Evolutionary conservation across 2,329 filamentous ascomycete species (phyloP).

Genomic region (Fusarium humuli): DNA sequence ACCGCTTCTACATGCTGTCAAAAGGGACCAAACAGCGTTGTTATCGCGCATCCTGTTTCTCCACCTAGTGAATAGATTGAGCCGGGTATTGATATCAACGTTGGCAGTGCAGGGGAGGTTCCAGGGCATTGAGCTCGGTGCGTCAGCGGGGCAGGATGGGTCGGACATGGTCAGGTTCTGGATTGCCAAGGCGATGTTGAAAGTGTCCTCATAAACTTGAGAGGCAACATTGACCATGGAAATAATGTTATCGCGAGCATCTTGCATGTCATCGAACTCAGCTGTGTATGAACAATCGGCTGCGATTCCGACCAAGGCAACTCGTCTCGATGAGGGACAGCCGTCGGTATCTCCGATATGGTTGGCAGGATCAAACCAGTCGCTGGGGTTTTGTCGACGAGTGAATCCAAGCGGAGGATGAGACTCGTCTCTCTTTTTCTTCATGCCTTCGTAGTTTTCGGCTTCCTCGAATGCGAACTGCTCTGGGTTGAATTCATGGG

Average conservation of each 20-base stretch:
- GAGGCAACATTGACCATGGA: conserved; percentile 86
- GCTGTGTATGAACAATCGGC: conserved; percentile 87
- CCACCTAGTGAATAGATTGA: conserved; percentile 87
- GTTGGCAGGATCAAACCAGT: conserved; percentile 3
- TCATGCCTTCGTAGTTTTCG: background rate
- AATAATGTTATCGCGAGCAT: conserved; percentile 77
- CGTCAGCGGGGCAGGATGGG: conserved; percentile 70
- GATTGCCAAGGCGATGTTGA: conserved; percentile 89
- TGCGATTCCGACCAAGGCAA: conserved; percentile 90
- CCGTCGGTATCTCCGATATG: conserved; percentile 78
- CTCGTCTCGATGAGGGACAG: conserved; percentile 82
- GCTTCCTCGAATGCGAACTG: background rate
- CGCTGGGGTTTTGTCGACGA: conserved; percentile 1
- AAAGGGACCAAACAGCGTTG: conserved; percentile 88
- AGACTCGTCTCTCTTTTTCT: background rate
- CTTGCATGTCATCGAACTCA: conserved; percentile 71
- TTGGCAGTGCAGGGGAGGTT: conserved; percentile 76
- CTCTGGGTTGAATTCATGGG: background rate
- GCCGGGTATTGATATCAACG: conserved; percentile 73
- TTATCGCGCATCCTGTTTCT: conserved; percentile 74
- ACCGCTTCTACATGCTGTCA: conserved; percentile 79
- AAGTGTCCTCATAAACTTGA: conserved; percentile 82
- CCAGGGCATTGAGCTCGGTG: conserved; percentile 73
- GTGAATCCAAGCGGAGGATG: background rate
- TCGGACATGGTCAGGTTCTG: conserved; percentile 81